Percentiles rank a stretch among this genome's conserved stretches.
phyloP scores from a whole-genome alignment of 1,284 basidiomycete genomes.

The Stygiomarasmius scandens region DNA sequence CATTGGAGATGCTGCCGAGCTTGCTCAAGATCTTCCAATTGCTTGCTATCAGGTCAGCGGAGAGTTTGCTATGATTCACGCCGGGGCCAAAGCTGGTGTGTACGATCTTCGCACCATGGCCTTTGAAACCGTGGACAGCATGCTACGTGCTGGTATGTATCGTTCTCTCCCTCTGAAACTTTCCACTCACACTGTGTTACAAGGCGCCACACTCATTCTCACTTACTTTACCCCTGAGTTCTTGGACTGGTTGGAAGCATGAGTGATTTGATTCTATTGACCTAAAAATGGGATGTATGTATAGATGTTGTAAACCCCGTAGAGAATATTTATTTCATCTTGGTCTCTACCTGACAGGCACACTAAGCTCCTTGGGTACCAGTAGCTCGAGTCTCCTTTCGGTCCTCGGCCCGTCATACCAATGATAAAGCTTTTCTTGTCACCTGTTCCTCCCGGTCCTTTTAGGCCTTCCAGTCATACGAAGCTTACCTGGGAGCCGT shows the following conservation, averaged over 20 bases:
- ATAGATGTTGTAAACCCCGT: background rate
- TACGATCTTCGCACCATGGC: slow-evolving; percentile 93
- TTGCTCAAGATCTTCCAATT: slow-evolving; percentile 86
- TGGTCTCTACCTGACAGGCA: no score
- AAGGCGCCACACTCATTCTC: slow-evolving; percentile 87
- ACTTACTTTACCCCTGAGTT: slow-evolving; percentile 97
- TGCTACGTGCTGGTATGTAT: slow-evolving; percentile 84
- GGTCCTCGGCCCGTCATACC: no score
- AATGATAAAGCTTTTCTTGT: no score
- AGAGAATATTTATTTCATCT: background rate
- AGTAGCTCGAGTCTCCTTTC: no score
- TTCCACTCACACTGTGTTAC: slow-evolving; percentile 13
- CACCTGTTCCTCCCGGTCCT: background rate
- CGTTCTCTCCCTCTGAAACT: slow-evolving; percentile 5
- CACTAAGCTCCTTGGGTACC: no score
- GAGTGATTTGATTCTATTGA: slow-evolving; percentile 3
- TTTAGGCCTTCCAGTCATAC: background rate
- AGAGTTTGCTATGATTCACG: slow-evolving; percentile 96
- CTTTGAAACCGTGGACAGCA: slow-evolving; percentile 88
- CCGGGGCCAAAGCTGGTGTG: slow-evolving; percentile 90
- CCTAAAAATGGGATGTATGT: background rate
- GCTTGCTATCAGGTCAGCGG: slow-evolving; percentile 98
- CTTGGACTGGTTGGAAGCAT: slow-evolving; percentile 82
- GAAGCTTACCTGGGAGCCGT: background rate
- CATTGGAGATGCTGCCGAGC: slow-evolving; percentile 83